A percentile compares a stretch with the other conserved stretches of the same genome.
These are phyloP conservation scores for Glomus cerebriforme DNA, from an alignment of 192 early-diverging fungal species.

Conservation along the genomic window DNA sequence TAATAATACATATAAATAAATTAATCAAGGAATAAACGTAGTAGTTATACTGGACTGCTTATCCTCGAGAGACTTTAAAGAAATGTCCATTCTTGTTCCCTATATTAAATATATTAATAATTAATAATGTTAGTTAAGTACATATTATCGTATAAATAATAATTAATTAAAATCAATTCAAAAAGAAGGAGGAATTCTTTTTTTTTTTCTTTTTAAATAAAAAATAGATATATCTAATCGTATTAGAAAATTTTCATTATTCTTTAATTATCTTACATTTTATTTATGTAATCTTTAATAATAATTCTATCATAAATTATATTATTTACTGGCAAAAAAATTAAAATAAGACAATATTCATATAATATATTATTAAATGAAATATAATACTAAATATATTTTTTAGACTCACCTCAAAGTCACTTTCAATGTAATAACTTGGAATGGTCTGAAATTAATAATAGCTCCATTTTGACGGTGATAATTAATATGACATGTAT, in stretches of 20 bases:
- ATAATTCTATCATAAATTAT: background rate
- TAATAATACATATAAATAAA: no score
- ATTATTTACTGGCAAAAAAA: background rate
- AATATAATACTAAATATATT: background rate
- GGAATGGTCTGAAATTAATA: slow-evolving; percentile 62
- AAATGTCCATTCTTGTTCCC: background rate
- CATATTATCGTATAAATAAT: no score
- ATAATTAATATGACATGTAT: slow-evolving; percentile 37
- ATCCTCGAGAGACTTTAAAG: background rate
- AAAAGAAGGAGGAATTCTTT: no score
- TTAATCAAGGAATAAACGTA: background rate
- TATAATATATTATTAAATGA: background rate
- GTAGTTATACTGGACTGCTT: background rate
- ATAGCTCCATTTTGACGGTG: slow-evolving; percentile 42
- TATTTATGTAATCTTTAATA: background rate
- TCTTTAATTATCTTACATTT: no score
- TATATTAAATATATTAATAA: no score
- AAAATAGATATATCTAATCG: no score
- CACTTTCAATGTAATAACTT: slow-evolving; percentile 64
- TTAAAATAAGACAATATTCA: background rate
- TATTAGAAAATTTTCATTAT: no score
- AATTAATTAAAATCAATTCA: no score
- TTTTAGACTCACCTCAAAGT: slow-evolving; percentile 19
- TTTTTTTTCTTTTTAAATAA: no score
- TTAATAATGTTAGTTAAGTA: no score